Base-by-base conservation (phyloP, 768 basidiomycete genomes). In the Auricularia sp. region DNA sequence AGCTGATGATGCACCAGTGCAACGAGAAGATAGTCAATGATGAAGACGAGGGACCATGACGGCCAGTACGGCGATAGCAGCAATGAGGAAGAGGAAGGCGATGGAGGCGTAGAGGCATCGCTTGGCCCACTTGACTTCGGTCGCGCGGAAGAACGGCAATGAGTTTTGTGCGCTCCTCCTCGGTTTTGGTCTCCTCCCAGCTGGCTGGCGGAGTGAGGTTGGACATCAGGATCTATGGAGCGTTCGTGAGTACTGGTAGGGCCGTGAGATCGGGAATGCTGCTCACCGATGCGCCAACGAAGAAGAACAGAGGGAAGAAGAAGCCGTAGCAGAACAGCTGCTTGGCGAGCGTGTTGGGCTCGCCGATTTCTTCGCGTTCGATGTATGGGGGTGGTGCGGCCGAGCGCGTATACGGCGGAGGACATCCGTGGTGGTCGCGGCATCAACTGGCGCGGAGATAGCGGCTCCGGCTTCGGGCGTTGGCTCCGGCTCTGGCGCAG, bases 241-340 rank as follows among this genome's bases (percentile, higher is more conserved):
- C 8, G 1, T 42, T 7, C 8, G 13, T 54, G n/a, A 54, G 18
- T 18, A n/a, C 54, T n/a, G 54, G n/a, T 8, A n/a, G 54, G 29
- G 62, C 59, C 16, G 37, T 39, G 5, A 42, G 64, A 10, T 61
- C 29, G 39, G 8, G 64, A 51, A 8, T 24, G 35, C 29, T 65
- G 66, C 58, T 67, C 24, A 67, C 61, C 68, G 75, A 62, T 7
- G 74, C 69, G 18, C 81, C 80, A 5, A 79, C 69, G 24, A 80
- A 54, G 81, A 82, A 83, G 65, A 81, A 77, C 18, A 75, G 77
- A n/a, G 81, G 81, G 72, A 80, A 82, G 62, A 82, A 36, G 70
- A 82, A 82, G 34, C 82, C 82, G 36, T 77, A 80, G 66, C 76
- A 79, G 75, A 82, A 83, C 44, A 82, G 74, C 68, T 79, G 79